A percentile compares a stretch with the other conserved stretches of the same genome.
phyloP scores from a whole-genome alignment of 441 rosid genomes.

The Adansonia rubrostipa region DNA sequence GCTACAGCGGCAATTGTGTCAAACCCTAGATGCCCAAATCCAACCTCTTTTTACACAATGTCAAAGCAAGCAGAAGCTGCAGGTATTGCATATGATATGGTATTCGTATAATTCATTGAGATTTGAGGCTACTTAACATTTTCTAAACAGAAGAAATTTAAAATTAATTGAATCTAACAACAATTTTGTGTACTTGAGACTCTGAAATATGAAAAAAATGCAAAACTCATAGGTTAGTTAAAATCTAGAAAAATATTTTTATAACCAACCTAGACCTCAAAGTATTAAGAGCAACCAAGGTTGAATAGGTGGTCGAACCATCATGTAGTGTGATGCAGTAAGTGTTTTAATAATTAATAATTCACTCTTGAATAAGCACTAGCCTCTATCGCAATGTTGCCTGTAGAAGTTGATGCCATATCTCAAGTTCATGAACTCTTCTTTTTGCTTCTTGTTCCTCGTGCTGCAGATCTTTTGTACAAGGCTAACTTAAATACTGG shows the following conservation, averaged over 20 bases:
- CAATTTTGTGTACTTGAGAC: not conserved
- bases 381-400: not conserved
- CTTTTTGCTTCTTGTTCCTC: constrained; percentile 25
- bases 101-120: constrained; percentile 2
- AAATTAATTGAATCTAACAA: constrained; percentile 6
- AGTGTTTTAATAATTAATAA: constrained; percentile 13
- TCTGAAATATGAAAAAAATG: not conserved
- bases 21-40: constrained; percentile 76
- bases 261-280: not conserved
- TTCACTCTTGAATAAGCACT: not conserved
- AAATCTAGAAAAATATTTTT: not conserved
- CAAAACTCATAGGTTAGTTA: not conserved
- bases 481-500: constrained; percentile 94
- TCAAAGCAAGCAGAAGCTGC: constrained; percentile 99
- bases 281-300: not conserved
- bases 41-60: constrained; percentile 89
- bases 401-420: constrained; percentile 3
- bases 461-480: constrained; percentile 81
- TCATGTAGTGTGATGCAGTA: not conserved
- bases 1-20: constrained; percentile 81
- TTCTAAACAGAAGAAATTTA: constrained; percentile 5
- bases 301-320: not conserved
- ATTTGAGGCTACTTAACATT: constrained; percentile 11
- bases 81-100: constrained; percentile 49
- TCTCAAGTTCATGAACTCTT: constrained; percentile 15